phyloP scores from a whole-genome alignment of 768 basidiomycete species.

The Megacollybia marginata region DNA sequence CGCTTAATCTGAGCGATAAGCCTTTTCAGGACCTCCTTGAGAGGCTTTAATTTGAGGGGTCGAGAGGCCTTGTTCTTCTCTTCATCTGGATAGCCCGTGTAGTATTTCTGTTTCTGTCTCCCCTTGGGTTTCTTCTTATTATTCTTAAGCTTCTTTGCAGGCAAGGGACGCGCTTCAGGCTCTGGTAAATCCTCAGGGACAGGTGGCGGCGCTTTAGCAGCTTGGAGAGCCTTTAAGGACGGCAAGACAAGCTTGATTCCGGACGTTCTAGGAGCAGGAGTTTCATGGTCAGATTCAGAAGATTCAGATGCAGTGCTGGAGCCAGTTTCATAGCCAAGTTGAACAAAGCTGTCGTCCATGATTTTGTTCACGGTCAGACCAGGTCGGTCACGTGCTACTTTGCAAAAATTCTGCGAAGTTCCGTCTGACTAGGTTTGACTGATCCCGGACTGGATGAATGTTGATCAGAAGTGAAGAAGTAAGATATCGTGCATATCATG shows the following conservation, averaged over 20 bases:
- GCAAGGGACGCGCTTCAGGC: no score
- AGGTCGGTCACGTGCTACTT: no score
- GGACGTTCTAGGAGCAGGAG: slow-evolving; percentile 20
- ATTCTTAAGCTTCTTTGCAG: background rate
- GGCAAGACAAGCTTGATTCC: slow-evolving; percentile 63
- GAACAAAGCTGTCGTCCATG: no score
- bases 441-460: no score
- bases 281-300: no score
- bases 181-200: slow-evolving; percentile 24
- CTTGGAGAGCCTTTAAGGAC: slow-evolving; percentile 55
- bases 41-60: slow-evolving; percentile 68
- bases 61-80: slow-evolving; percentile 38
- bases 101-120: slow-evolving; percentile 30
- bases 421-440: no score
- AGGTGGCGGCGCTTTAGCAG: slow-evolving; percentile 28
- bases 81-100: slow-evolving; percentile 19
- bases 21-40: slow-evolving; percentile 66
- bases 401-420: no score
- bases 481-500: no score
- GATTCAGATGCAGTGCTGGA: no score
- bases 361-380: no score
- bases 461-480: no score
- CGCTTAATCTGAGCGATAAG: slow-evolving; percentile 71
- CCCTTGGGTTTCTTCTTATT: background rate
- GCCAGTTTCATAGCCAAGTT: no score